Base-by-base conservation (phyloP, 225 moss, liverwort and hornwort genomes). In the Sphagnum tenellum region DNA sequence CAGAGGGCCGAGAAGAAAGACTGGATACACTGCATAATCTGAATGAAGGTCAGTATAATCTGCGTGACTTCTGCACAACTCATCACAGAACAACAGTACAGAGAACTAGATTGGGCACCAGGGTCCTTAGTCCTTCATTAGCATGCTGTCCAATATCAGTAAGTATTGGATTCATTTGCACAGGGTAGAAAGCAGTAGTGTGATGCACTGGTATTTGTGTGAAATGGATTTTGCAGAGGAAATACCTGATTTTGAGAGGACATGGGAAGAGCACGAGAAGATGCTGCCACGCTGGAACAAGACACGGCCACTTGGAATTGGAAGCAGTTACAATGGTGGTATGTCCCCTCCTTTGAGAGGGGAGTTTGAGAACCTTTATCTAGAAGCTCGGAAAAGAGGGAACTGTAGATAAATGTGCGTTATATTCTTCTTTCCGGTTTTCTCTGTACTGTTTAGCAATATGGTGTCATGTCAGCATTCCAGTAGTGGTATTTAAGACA, bases 11-110 rank as follows among this genome's bases (percentile, higher is more conserved):
- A 4, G 84, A 85, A 67, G 74, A 74, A 64, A 70, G 75, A 47
- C 46, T 78, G 76, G 81, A 85, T 67, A 81, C 84, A 46, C 81
- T 81, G 44, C 84, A 85, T 67, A 85, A 85, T 48, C 58, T 85
- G 46, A 73, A 67, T 64, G 78, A 85, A 81, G 84, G 84, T 85
- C 78, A 46, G 50, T 50, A 29, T 29, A 29, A 29, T 29, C 29
- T 29, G 29, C 29, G 1, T 29, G 29, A 29, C 4, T 2, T 4
- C 45, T 4, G 48, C 63, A 46, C 5, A 49, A 5, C 46, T 14
- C 9, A 46, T 48, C 29, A 29, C 29, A 29, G 29, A 29, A 29
- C 29, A 29, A 29, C 29, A 29, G 29, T 29, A 29, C 29, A 29
- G 29, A 29, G 29, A 29, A 29, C 29, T 29, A 29, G 29, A 29